Evolutionary conservation across 805 yeast species (phyloP), one percentile per base, ranked within the genome.

Genomic region (Saccharomycopsis sp.): DNA sequence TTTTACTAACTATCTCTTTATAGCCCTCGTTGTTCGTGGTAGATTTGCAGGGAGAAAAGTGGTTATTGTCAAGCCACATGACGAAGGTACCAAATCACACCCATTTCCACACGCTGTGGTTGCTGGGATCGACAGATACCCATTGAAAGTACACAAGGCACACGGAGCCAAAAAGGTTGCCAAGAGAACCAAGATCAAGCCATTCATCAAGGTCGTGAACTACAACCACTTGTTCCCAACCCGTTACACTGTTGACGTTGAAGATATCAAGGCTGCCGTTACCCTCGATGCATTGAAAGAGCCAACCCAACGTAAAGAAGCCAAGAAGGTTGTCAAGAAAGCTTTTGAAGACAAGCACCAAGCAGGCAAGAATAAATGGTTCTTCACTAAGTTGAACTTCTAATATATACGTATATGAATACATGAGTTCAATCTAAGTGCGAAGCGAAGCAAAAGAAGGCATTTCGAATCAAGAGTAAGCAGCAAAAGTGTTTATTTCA

Each of bases 11-110:
- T n/a, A n/a, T n/a, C n/a, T n/a, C n/a, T n/a, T n/a, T n/a, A n/a
- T n/a, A 83, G 94, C 97, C 76, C 88, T 92, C 75, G 88, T 92
- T 69, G 95, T 88, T 71, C 89, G 97, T 72, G 98, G 98, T 66
- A 92, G 98, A 77, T 89, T 78, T 85, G 98, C 98, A 69, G 98
- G 98, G 78, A 89, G 88, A 84, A 92, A 92, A 83, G 98, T 92
- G 58, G 98, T 92, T 68, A 87, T 92, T 66, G 88, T 92, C 67
- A 87, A 85, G 73, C 92, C 96, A 59, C 94, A 84, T 68, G 97
- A 92, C 65, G 96, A 92, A 65, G 98, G 98, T 67, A 77, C 97
- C 75, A 92, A 92, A 77, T 67, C 92, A 54, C 96, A 89, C 78
- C 92, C 94, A 63, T 92, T 87, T 84, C 95, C 96, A 68, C 97